Conservation (phyloP, 164 flowering plant species). For the Stephania japonica region DNA sequence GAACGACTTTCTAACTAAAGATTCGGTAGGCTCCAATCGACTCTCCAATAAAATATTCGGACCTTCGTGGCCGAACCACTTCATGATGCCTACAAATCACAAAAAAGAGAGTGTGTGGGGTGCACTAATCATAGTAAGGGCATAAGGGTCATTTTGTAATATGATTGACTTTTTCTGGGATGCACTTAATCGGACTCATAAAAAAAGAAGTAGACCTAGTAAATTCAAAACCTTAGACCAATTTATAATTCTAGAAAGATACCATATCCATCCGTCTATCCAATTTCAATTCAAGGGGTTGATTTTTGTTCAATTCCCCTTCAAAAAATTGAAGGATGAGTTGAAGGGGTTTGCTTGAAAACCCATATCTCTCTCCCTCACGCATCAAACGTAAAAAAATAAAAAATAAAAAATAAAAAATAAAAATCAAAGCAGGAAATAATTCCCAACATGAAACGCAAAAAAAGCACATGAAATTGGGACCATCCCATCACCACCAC, state of each 20-base stretch:
- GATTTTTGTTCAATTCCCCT: not conserved
- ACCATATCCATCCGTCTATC: not conserved
- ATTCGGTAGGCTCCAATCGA: too few relatives aligned
- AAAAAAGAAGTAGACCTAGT: not conserved
- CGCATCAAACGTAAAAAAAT: not conserved
- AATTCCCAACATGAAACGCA: not conserved
- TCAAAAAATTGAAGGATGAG: not conserved
- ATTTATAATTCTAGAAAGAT: not conserved
- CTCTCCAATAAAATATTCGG: too few relatives aligned
- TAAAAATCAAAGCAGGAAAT: not conserved
- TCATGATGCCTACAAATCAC: too few relatives aligned
- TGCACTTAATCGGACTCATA: too few relatives aligned
- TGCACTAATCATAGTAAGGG: too few relatives aligned
- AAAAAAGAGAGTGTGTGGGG: too few relatives aligned
- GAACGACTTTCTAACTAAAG: too few relatives aligned
- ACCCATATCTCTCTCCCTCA: not conserved
- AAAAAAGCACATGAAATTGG: not conserved
- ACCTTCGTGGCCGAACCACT: too few relatives aligned
- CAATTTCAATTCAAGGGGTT: not conserved
- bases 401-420: too few relatives aligned
- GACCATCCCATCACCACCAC: not conserved
- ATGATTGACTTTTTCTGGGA: too few relatives aligned
- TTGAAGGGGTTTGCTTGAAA: constrained; percentile 8
- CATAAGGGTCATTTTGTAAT: too few relatives aligned
- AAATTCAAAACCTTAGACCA: not conserved